Base-by-base conservation (phyloP, 2,329 filamentous ascomycete genomes). In the Diaporthe australafricana region DNA sequence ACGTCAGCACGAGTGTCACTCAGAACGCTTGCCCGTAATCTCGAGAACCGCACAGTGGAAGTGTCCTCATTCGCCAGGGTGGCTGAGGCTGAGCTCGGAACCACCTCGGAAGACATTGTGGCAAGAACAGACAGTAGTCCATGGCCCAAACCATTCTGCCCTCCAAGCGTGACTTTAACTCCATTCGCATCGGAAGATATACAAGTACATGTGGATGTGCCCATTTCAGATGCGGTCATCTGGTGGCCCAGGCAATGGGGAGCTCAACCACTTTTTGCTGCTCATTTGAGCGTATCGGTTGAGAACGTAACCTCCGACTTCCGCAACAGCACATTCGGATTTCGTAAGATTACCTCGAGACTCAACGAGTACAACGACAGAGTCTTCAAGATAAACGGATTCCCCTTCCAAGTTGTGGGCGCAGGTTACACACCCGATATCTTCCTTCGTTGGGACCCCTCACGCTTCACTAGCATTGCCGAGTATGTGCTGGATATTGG, bases 231-330 rank as follows among this genome's bases (percentile, higher is more conserved):
- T 27, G 47, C 66, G 0, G 75, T 84, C 16, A 82, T 91, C 16
- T 92, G 90, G 90, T 92, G 89, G 89, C 89, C 90, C 0, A 85
- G 83, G 50, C 80, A 83, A 63, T 92, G 89, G 89, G 90, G 90
- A 2, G 75, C 79, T 0, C 90, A 82, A 52, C 80, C 80, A 0
- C 75, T 82, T 20, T 82, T 81, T 73, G 73, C 72, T 4, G 80
- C 78, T 8, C 75, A 74, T 14, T 71, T 82, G n/a, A 74, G 74
- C 30, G 73, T 81, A 32, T 76, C 70, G 0, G 68, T 77, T 56
- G 74, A 77, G 38, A 72, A 74, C 53, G 55, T 69, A 9, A 42
- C 78, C 12, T 83, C 82, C 1, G 83, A 85, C 32, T 79, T 77
- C 1, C 76, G 77, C 0, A 73, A 75, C 0, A 80, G 80, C 8